phyloP scores from a whole-genome alignment of 306 rosid species.

The Prunus campanulata region DNA sequence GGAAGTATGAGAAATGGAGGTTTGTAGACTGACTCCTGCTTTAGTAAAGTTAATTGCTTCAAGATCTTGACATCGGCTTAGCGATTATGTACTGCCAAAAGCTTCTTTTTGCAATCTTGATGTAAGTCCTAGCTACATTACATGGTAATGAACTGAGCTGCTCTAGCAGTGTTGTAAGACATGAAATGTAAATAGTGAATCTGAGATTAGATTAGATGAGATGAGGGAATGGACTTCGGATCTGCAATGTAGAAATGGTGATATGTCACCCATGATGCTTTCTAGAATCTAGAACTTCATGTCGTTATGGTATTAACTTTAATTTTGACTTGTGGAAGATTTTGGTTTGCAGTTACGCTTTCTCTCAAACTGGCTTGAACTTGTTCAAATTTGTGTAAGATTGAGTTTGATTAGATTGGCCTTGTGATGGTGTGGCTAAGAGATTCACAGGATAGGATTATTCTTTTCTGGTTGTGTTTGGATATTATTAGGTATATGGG shows the following conservation, averaged over 20 bases:
- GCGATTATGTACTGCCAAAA: constrained; percentile 9
- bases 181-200: constrained; percentile 25
- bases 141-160: constrained; percentile 16
- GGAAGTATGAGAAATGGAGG: constrained; percentile 33
- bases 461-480: background rate
- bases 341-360: background rate
- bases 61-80: constrained; percentile 14
- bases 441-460: background rate
- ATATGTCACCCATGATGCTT: background rate
- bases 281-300: background rate
- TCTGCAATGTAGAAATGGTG: constrained; percentile 12
- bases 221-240: constrained; percentile 13
- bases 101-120: constrained; percentile 9
- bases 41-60: constrained; percentile 12
- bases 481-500: background rate
- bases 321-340: background rate
- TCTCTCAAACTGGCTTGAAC: too few relatives aligned
- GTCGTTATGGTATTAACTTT: background rate
- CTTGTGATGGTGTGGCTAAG: background rate
- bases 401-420: background rate
- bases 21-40: constrained; percentile 25
- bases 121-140: constrained; percentile 12
- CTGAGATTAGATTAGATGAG: constrained; percentile 14
- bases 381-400: background rate
- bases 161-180: constrained; percentile 6